Evolutionary conservation across 2,329 filamentous ascomycete species (phyloP), one percentile per base, ranked within the genome.

Genomic region (Huntiella decipiens): DNA sequence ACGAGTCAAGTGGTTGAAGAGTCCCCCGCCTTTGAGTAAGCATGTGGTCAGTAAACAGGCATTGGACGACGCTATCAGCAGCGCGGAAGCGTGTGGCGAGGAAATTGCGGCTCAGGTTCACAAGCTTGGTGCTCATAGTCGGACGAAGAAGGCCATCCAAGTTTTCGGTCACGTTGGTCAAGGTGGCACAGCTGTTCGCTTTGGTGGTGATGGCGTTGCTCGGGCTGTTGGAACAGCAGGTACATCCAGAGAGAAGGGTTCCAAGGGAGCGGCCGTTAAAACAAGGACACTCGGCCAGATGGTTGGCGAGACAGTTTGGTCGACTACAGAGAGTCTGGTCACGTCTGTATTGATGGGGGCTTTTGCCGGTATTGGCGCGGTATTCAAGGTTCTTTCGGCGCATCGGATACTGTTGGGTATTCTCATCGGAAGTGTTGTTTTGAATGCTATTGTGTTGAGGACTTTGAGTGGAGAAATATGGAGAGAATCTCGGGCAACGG

Each of bases 1-100:
- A 45, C 82, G 80, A 55, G 75, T 94, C n/a, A 82, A 85, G 54
- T 96, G 91, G 91, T 70, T 75, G 19, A 80, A 76, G 52, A 44
- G 34, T 16, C 66, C 73, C 45, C 78, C 77, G 8, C 66, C 70
- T 0, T 63, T 79, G 37, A 71, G 70, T 12, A 75, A 73, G 58
- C 70, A 66, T 42, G 58, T 80, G 46, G 67, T 80, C n/a, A 73
- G 79, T 59, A 65, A 72, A 5, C 74, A 79, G 61, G 88, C 87
- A 12, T 68, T 86, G 35, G 76, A 80, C 49, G 85, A 94, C 56
- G 73, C 81, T 5, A 68, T 70, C 47, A 71, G 77, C 12, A 79
- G 85, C 53, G 81, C 79, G 1, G 73, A 82, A 50, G 80, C 86
- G 56, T 66, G 91, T 15, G 75, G 77, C 8, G 82, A 86, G 55